Percentiles rank a stretch among this genome's conserved stretches.
Conservation (phyloP, 495 filamentous ascomycete genomes). For the Annulohypoxylon moriforme region DNA sequence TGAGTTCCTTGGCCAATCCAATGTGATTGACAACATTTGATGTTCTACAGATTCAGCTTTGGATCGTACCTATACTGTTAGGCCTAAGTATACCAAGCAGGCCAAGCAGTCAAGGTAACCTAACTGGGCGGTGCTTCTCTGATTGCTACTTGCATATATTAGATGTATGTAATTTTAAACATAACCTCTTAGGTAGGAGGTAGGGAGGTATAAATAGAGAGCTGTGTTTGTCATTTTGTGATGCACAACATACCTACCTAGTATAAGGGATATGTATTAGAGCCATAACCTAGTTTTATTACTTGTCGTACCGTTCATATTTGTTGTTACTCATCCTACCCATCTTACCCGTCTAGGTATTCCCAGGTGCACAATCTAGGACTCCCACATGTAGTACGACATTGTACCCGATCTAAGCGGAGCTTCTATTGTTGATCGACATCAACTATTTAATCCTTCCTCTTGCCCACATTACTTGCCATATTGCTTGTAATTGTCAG, state of each 20-base stretch:
- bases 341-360: neutral
- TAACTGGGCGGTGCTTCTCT: neutral
- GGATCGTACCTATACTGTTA: neutral
- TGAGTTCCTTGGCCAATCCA: constrained; percentile 6
- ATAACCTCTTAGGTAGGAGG: neutral
- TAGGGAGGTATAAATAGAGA: neutral
- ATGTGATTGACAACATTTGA: constrained; percentile 10
- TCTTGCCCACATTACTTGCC: constrained; percentile 18
- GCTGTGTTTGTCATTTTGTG: constrained; percentile 25
- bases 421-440: constrained; percentile 32
- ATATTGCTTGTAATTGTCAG: constrained; percentile 17
- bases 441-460: constrained; percentile 32
- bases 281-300: neutral
- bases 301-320: constrained; percentile 3
- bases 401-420: constrained; percentile 14
- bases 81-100: neutral
- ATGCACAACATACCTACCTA: neutral
- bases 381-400: constrained; percentile 2
- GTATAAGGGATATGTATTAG: neutral
- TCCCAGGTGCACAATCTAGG: constrained; percentile 9
- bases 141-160: neutral
- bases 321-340: neutral
- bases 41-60: neutral
- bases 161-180: neutral
- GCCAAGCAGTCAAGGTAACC: neutral